Percentiles rank a stretch among this genome's conserved stretches.
Conservation (phyloP, 129 eudicot species). For the Glebionis coronaria region DNA sequence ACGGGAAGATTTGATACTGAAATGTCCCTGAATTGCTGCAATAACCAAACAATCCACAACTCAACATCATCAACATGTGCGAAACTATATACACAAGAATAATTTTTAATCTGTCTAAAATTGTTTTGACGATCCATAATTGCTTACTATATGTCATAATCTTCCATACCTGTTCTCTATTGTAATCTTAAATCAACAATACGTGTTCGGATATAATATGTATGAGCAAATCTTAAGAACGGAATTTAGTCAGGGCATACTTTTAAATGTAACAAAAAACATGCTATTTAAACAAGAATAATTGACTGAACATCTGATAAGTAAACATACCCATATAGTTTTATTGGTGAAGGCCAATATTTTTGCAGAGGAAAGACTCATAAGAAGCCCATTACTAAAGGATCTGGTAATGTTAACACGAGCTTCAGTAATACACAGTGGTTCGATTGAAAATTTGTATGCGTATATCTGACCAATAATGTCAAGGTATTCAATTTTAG, state of each 20-base stretch:
- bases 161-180: not conserved
- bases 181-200: not conserved
- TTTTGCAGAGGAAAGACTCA: slow-evolving; percentile 14
- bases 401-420: not conserved
- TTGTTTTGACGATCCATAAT: not conserved
- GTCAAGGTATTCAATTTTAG: slow-evolving; percentile 19
- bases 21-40: slow-evolving; percentile 11
- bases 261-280: not conserved
- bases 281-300: not conserved
- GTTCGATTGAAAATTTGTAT: not conserved
- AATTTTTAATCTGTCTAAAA: not conserved
- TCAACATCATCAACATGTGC: not conserved
- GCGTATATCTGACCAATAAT: slow-evolving; percentile 7
- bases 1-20: slow-evolving; percentile 5
- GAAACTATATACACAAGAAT: not conserved
- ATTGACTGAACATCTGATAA: slow-evolving; percentile 2
- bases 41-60: not conserved
- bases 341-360: not conserved
- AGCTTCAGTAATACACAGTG: slow-evolving; percentile 20
- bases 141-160: too few relatives aligned
- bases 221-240: not conserved
- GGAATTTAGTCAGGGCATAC: not conserved
- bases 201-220: not conserved
- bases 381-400: not conserved
- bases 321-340: slow-evolving; percentile 14